Conservation (phyloP, 202 grass and related monocot genomes). For the Hordeum pubiflorum region DNA sequence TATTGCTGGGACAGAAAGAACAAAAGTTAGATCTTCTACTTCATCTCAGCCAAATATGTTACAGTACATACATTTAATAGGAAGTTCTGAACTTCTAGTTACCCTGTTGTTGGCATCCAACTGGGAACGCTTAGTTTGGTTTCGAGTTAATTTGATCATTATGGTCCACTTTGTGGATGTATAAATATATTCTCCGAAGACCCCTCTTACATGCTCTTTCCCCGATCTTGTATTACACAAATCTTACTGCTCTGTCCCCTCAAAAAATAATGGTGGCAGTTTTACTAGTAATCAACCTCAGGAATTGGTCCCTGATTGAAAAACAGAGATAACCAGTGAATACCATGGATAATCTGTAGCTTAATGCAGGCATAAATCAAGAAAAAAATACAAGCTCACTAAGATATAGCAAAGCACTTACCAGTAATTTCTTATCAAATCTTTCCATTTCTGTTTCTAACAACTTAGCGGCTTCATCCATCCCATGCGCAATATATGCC, state of each 20-base stretch:
- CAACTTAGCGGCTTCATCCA: conserved; percentile 50
- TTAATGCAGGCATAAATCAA: background rate
- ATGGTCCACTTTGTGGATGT: background rate
- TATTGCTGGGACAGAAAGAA: background rate
- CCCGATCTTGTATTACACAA: background rate
- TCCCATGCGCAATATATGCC: conserved; percentile 50
- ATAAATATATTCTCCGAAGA: background rate
- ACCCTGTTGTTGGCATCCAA: background rate
- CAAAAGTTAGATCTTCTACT: background rate
- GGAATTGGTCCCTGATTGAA: conserved; percentile 17
- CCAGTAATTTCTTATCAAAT: conserved; percentile 30
- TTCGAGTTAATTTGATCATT: background rate
- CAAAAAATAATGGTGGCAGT: background rate
- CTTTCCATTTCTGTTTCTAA: conserved; percentile 31
- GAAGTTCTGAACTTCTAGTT: background rate
- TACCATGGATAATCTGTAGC: background rate
- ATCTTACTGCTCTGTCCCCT: background rate
- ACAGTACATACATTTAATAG: background rate
- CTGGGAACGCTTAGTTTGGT: background rate
- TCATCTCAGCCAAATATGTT: background rate
- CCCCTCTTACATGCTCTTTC: background rate
- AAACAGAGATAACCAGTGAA: background rate
- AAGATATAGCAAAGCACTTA: conserved; percentile 11
- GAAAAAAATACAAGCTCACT: background rate
- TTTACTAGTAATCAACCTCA: conserved; percentile 12